phyloP scores from a whole-genome alignment of 371 early-diverging fungal genomes.

The Mucor piriformis region DNA sequence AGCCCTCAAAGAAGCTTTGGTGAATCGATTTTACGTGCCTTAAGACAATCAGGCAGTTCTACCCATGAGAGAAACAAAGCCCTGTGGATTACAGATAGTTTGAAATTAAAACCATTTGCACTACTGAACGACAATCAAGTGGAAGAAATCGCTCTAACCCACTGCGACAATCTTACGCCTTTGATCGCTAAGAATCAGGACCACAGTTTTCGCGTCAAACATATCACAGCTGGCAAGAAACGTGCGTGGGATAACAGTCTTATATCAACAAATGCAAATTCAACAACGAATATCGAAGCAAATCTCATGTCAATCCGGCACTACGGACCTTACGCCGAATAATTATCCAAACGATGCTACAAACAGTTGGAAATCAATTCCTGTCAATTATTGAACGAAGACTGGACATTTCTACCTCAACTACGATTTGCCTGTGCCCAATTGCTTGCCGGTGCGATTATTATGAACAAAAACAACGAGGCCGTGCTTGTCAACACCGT shows the following conservation, averaged over 20 bases:
- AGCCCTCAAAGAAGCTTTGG: constrained; percentile 22
- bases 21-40: constrained; percentile 23
- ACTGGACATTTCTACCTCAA: constrained; percentile 25
- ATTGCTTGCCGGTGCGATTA: constrained; percentile 24
- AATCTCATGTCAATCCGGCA: constrained; percentile 16
- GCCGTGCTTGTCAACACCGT: constrained; percentile 23
- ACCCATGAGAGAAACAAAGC: constrained; percentile 11
- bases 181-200: constrained; percentile 18
- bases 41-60: constrained; percentile 17
- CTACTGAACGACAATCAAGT: constrained; percentile 14
- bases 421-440: constrained; percentile 25
- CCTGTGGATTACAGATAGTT: constrained; percentile 19
- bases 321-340: constrained; percentile 20
- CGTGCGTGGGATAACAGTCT: constrained; percentile 14
- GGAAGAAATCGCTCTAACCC: constrained; percentile 22
- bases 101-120: constrained; percentile 24
- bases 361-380: constrained; percentile 8
- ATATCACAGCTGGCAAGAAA: constrained; percentile 18
- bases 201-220: constrained; percentile 17
- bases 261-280: constrained; percentile 17
- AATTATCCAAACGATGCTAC: constrained; percentile 18
- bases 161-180: constrained; percentile 6
- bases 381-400: constrained; percentile 27
- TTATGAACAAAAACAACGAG: constrained; percentile 24
- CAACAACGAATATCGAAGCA: constrained; percentile 22